A percentile compares a stretch with the other conserved stretches of the same genome.
Evolutionary conservation across 768 basidiomycete species (phyloP).

Genomic region (Trametopsis cervina): DNA sequence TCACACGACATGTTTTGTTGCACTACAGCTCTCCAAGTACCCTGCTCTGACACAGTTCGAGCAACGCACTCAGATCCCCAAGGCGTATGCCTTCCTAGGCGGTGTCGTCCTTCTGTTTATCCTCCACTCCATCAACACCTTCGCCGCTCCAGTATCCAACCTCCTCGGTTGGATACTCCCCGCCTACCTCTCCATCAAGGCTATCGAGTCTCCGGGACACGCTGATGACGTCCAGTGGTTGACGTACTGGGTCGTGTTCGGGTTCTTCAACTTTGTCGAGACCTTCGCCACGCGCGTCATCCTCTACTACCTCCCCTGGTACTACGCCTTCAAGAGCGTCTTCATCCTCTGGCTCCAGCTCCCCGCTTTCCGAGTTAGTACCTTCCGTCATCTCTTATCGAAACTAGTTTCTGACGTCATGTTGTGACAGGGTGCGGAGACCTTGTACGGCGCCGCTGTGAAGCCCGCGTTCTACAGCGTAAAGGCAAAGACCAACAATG

Average conservation of each 20-base stretch:
- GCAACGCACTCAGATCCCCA: constrained; percentile 87
- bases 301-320: constrained; percentile 93
- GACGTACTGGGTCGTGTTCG: constrained; percentile 96
- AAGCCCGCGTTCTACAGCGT: constrained; percentile 75
- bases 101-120: constrained; percentile 56
- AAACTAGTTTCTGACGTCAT: constrained; percentile 6
- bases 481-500: constrained; percentile 23
- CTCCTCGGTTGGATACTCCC: constrained; percentile 93
- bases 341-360: constrained; percentile 93
- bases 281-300: constrained; percentile 75
- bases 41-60: constrained; percentile 79
- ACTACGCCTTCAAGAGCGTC: constrained; percentile 86
- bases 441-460: constrained; percentile 66
- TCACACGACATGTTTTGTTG: constrained; percentile 17
- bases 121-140: constrained; percentile 83
- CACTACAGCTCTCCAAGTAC: constrained; percentile 81
- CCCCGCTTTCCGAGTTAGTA: constrained; percentile 72
- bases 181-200: constrained; percentile 92
- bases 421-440: constrained; percentile 69
- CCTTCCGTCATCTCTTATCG: constrained; percentile 10
- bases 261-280: constrained; percentile 90
- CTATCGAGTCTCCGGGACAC: constrained; percentile 79
- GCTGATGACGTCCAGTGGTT: constrained; percentile 93
- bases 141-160: constrained; percentile 90
- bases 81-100: constrained; percentile 83